phyloP scores from a whole-genome alignment of 1,284 basidiomycete species.

The Volvariella surrecta region DNA sequence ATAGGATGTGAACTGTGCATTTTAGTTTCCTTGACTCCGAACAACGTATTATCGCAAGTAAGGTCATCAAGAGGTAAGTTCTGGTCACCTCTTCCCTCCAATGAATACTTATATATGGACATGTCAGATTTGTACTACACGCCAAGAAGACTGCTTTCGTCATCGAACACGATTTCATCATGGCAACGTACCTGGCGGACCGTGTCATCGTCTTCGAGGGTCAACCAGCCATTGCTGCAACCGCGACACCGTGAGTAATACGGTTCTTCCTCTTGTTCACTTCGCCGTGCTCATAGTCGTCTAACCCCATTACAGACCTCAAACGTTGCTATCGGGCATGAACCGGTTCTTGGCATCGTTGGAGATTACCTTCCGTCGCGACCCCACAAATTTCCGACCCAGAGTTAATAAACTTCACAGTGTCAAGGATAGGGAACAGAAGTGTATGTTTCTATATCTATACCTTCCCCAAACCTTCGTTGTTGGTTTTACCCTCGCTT shows the following conservation, averaged over 20 bases:
- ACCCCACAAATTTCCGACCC: constrained; percentile 90
- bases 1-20: constrained; percentile 7
- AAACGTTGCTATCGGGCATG: constrained; percentile 82
- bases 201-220: constrained; percentile 96
- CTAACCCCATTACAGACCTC: constrained; percentile 42
- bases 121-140: constrained; percentile 77
- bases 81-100: not conserved
- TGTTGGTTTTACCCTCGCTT: constrained; percentile 4
- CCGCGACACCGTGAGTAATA: constrained; percentile 69
- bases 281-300: not conserved
- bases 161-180: constrained; percentile 98
- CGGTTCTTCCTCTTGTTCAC: not conserved
- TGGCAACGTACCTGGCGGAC: constrained; percentile 95
- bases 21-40: constrained; percentile 90
- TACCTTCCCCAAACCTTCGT: not conserved
- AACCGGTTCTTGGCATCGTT: constrained; percentile 89
- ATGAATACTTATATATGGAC: not conserved
- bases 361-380: constrained; percentile 93
- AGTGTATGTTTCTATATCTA: constrained; percentile 41
- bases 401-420: constrained; percentile 93
- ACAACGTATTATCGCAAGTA: constrained; percentile 94
- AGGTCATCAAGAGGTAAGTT: constrained; percentile 87
- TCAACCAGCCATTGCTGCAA: constrained; percentile 73
- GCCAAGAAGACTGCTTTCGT: constrained; percentile 96
- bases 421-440: constrained; percentile 93